Base-by-base conservation (phyloP, 352 stramenopile genomes). In the Globisporangium okanoganense region DNA sequence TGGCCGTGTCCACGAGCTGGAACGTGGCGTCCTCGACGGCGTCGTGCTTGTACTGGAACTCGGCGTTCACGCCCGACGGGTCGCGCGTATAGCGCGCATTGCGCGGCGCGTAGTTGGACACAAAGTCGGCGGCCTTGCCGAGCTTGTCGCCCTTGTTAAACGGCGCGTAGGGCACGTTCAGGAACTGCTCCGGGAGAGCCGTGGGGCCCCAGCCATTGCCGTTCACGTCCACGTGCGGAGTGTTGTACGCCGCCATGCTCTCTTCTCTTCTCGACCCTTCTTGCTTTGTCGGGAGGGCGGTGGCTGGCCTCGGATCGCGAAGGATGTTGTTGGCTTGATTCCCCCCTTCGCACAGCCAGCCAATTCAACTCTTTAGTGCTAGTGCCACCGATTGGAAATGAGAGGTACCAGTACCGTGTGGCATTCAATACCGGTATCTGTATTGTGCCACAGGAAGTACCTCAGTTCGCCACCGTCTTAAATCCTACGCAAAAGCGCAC, bases 81-180 rank as follows among this genome's bases (percentile, higher is more conserved):
- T 94, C 79, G 44, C 86, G 76, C n/a, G 65, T 58, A 50, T 84
- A 87, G 35, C 71, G 78, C 25, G 62, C 67, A 52, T 73, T 76
- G 53, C 81, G 78, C 14, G 73, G 73, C 60, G 72, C 81, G 48
- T 90, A 92, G 64, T 82, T 92, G 33, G 78, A 89, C 29, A 89
- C 80, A 60, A 98, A 98, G 79, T 99, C 96, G 41, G 96, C 95
- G 14, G 82, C 92, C 47, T 97, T 94, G 25, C 95, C 94, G 10
- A 98, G 76, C 66, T 97, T 95, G 81, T 99, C 95, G 38, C 85
- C 92, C 66, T 98, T 97, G 63, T 96, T 97, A 72, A 99, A 99
- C 3, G 94, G 94, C 41, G 92, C 88, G 69, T 98, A 99, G 8
- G 96, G 96, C 29, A 99, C 76, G 64, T 95, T 85, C 24, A 90